A percentile compares a stretch with the other conserved stretches of the same genome.
Conservation (phyloP, 2,329 filamentous ascomycete genomes). For the Teratosphaeriaceae sp. region DNA sequence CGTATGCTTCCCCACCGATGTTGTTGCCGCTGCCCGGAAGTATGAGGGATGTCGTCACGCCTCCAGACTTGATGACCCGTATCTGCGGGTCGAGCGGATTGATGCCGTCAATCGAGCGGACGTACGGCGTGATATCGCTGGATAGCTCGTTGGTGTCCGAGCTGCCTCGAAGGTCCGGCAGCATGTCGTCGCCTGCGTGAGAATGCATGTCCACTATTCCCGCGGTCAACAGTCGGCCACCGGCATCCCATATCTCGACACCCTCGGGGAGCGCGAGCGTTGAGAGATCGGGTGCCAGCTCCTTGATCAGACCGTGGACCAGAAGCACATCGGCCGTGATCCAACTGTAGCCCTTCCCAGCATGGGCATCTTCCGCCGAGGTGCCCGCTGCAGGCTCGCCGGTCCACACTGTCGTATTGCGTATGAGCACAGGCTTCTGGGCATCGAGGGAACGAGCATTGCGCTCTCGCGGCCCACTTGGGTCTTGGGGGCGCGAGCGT, state of each 20-base stretch:
- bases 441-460: constrained; percentile 57
- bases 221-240: constrained; percentile 55
- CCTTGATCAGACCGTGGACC: constrained; percentile 54
- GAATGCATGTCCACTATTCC: constrained; percentile 69
- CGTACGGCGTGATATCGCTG: constrained; percentile 59
- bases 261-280: constrained; percentile 40
- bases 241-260: constrained; percentile 50
- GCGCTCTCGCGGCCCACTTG: constrained; percentile 48
- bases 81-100: constrained; percentile 59
- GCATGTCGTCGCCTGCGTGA: constrained; percentile 54
- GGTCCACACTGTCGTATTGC: constrained; percentile 60
- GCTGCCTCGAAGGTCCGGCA: constrained; percentile 51
- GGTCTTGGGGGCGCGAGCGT: constrained; percentile 49
- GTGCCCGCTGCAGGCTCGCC: constrained; percentile 53
- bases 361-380: constrained; percentile 47
- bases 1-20: constrained; percentile 63
- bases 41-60: constrained; percentile 62
- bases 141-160: constrained; percentile 59
- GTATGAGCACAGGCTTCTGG: constrained; percentile 55
- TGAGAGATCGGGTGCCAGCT: constrained; percentile 43
- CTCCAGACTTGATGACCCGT: constrained; percentile 63
- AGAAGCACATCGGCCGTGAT: constrained; percentile 53
- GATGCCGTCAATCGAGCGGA: constrained; percentile 59
- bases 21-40: constrained; percentile 64
- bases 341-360: constrained; percentile 57